Evolutionary conservation across 176 grass and related monocot genomes (phyloP).

Genomic region (Oropetium thomaeum): DNA sequence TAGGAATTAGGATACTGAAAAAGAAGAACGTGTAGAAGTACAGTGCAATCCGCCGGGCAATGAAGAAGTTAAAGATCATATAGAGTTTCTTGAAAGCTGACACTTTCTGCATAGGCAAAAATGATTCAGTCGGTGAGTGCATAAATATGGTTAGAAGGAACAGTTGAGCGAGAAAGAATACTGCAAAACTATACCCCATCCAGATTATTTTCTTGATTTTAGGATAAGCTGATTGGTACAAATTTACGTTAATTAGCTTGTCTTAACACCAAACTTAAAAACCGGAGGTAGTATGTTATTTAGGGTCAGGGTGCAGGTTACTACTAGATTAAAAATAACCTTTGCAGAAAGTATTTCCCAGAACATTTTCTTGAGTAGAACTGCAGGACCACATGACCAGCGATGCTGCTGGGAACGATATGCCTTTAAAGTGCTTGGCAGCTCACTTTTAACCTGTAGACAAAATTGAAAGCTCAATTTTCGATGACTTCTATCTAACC

Average conservation of each 20-base stretch:
- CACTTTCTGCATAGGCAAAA: slow-evolving; percentile 35
- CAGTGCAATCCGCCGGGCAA: slow-evolving; percentile 45
- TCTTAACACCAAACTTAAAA: neutral
- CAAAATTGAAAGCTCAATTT: neutral
- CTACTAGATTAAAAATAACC: slow-evolving; percentile 28
- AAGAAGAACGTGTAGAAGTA: slow-evolving; percentile 67
- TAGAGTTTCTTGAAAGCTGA: slow-evolving; percentile 59
- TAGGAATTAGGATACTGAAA: slow-evolving; percentile 54
- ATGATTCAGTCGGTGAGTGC: neutral
- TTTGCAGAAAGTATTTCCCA: slow-evolving; percentile 47
- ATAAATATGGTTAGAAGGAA: neutral
- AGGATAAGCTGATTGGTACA: neutral
- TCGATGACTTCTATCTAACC: neutral
- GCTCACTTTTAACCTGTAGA: slow-evolving; percentile 67
- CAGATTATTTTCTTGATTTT: neutral
- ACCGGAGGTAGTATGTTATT: neutral
- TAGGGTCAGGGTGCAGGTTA: neutral
- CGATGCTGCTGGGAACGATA: slow-evolving; percentile 87
- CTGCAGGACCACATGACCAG: slow-evolving; percentile 83
- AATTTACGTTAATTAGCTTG: neutral
- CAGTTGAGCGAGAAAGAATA: too few species aligned
- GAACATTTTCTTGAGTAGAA: slow-evolving; percentile 75
- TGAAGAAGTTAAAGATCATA: slow-evolving; percentile 65
- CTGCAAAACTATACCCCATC: neutral
- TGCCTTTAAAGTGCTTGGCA: slow-evolving; percentile 67